phyloP scores from a whole-genome alignment of 192 early-diverging fungal genomes.

The Podila epicladia region DNA sequence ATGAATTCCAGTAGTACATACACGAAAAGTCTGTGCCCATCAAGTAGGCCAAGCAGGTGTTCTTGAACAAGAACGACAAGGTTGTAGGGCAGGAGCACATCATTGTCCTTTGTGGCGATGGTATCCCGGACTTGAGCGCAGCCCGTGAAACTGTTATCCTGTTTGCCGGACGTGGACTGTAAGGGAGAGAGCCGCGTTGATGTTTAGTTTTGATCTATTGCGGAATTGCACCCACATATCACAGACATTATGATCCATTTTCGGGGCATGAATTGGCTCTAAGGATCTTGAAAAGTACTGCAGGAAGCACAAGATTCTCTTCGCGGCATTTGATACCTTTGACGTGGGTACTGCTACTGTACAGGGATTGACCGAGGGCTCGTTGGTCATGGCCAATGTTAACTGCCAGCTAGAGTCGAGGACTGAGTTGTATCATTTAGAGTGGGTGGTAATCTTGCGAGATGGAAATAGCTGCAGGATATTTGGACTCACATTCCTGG shows the following conservation, averaged over 20 bases:
- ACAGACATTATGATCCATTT: too few relatives aligned
- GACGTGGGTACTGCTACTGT: constrained; percentile 38
- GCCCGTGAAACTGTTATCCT: constrained; percentile 76
- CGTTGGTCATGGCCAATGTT: constrained; percentile 17
- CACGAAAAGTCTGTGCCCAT: constrained; percentile 69
- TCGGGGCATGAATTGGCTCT: too few relatives aligned
- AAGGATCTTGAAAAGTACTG: too few relatives aligned
- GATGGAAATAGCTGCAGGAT: too few relatives aligned
- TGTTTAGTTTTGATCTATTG: too few relatives aligned
- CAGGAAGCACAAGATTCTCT: constrained; percentile 67
- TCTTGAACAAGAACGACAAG: constrained; percentile 11
- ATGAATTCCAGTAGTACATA: constrained; percentile 69
- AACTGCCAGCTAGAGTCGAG: constrained; percentile 23
- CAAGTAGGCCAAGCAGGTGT: constrained; percentile 14
- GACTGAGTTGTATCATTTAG: neutral
- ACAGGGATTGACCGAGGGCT: constrained; percentile 15
- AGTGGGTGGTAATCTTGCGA: too few relatives aligned
- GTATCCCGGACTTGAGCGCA: constrained; percentile 79
- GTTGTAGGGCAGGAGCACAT: constrained; percentile 30
- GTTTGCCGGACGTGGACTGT: constrained; percentile 73
- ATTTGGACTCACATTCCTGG: too few relatives aligned
- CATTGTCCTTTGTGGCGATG: constrained; percentile 82
- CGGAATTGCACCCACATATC: too few relatives aligned
- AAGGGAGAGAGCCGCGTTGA: neutral
- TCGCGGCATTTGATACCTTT: constrained; percentile 68